Evolutionary conservation across 73 alveolate genomes (phyloP), one percentile per base, ranked within the genome.

Genomic region (Durusdinium trenchii): DNA sequence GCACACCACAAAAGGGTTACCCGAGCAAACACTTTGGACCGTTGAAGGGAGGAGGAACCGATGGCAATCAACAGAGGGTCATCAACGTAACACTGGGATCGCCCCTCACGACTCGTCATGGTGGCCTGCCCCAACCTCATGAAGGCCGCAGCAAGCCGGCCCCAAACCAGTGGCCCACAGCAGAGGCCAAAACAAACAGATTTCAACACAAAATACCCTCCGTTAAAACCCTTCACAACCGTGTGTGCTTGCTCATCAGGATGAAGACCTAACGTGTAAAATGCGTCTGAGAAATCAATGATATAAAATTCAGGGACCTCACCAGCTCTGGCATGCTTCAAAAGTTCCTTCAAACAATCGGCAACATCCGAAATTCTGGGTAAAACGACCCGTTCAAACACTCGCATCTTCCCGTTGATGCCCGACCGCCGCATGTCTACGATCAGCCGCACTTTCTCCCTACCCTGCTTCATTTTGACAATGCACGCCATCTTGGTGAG

Each of bases 301-400:
- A n/a, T n/a, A n/a, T n/a, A n/a, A n/a, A 35, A 35, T 26, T 18
- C 46, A 69, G 36, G 0, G 81, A 38, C 12, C 18, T 30, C 81
- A 0, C 3, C 18, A 14, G 32, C 36, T 14, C 81, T 38, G n/a
- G n/a, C n/a, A 30, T 69, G 46, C 42, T 30, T 2, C 9, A 79
- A 79, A 18, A 79, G 91, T 3, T 43, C 91, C 43, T 46, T 43
- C 62, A 79, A 42, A 48, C 67, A 36, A 2, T 79, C 69, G 26
- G 91, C 91, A 10, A 47, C 91, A 79, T 79, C 91, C 0, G 67
- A 46, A 14, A 79, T 40, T 23, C 91, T 43, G 4, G 91, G 91
- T 32, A 79, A 23, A 48, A 79, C 45, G 6, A 79, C 62, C 20
- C 90, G 16, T 62, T 79, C 67, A 42, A 14, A 3, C 43, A 79